Percentiles rank a stretch among this genome's conserved stretches.
Conservation (phyloP, 1,284 basidiomycete genomes). For the Ganoderma sinense region DNA sequence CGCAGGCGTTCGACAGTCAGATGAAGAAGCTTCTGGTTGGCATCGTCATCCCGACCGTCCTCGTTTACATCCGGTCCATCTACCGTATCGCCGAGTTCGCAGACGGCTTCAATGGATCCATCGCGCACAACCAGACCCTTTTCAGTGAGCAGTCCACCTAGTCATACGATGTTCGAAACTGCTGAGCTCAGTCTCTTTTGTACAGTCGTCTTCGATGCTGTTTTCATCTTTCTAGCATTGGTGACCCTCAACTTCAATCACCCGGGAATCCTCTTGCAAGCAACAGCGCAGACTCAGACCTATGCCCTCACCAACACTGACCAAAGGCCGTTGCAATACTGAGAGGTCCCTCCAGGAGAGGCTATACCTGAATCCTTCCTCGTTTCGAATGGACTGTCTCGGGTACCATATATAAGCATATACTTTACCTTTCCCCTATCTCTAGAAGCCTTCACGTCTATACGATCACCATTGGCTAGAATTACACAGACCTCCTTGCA, state of each 20-base stretch:
- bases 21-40: constrained; percentile 27
- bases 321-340: not conserved
- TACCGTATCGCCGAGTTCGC: constrained; percentile 47
- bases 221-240: constrained; percentile 62
- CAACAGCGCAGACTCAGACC: constrained; percentile 1
- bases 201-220: constrained; percentile 55
- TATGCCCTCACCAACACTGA: constrained; percentile 7
- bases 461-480: not conserved
- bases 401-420: not conserved
- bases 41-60: constrained; percentile 18
- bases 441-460: not conserved
- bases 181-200: not conserved
- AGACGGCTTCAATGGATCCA: constrained; percentile 56
- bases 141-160: constrained; percentile 48
- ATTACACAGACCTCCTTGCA: not conserved
- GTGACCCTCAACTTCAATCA: constrained; percentile 60
- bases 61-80: constrained; percentile 28
- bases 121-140: constrained; percentile 56
- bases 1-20: constrained; percentile 6
- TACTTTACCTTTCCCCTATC: not conserved
- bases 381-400: not conserved
- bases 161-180: not conserved
- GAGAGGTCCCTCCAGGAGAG: no score
- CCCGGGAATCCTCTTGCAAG: constrained; percentile 44
- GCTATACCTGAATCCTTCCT: no score